phyloP scores from a whole-genome alignment of 2,329 filamentous ascomycete species.

The Pseudomassariella vexata region DNA sequence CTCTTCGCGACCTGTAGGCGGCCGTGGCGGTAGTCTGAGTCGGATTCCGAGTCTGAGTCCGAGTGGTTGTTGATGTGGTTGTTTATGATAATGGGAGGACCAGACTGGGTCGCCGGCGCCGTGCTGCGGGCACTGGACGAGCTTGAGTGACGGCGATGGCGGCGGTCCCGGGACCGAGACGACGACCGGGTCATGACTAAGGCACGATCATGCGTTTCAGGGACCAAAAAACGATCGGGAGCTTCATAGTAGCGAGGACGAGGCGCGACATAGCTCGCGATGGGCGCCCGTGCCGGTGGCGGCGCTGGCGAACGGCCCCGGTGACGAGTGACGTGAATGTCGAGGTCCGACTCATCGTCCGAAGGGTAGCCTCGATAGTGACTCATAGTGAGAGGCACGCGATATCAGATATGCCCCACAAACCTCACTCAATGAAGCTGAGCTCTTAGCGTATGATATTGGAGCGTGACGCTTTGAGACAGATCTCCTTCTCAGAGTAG shows the following conservation, averaged over 20 bases:
- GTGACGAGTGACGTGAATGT: conserved; percentile 41
- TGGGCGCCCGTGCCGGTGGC: conserved; percentile 17
- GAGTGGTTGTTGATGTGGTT: conserved; percentile 46
- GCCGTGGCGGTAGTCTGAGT: conserved; percentile 26
- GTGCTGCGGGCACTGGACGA: conserved; percentile 17
- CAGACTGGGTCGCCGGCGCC: conserved; percentile 23
- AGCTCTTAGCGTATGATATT: too few species aligned
- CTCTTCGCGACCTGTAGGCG: conserved; percentile 23
- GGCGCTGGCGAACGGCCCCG: conserved; percentile 28
- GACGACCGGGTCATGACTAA: conserved; percentile 37
- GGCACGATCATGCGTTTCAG: conserved; percentile 41
- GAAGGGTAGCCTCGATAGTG: conserved; percentile 30
- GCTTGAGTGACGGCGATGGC: conserved; percentile 30
- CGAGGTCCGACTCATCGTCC: conserved; percentile 49
- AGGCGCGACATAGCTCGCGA: conserved; percentile 41
- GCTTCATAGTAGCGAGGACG: conserved; percentile 34
- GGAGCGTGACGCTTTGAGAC: too few species aligned
- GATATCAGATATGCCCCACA: conserved; percentile 19
- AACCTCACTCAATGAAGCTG: too few species aligned
- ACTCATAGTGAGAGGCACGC: conserved; percentile 16
- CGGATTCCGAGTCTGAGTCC: conserved; percentile 33
- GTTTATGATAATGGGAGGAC: conserved; percentile 49
- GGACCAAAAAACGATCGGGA: conserved; percentile 32
- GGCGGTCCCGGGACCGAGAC: conserved; percentile 39
- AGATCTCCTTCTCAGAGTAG: too few species aligned